Evolutionary conservation across 352 stramenopile species (phyloP).

Genomic region (Phytopythium aichiense): DNA sequence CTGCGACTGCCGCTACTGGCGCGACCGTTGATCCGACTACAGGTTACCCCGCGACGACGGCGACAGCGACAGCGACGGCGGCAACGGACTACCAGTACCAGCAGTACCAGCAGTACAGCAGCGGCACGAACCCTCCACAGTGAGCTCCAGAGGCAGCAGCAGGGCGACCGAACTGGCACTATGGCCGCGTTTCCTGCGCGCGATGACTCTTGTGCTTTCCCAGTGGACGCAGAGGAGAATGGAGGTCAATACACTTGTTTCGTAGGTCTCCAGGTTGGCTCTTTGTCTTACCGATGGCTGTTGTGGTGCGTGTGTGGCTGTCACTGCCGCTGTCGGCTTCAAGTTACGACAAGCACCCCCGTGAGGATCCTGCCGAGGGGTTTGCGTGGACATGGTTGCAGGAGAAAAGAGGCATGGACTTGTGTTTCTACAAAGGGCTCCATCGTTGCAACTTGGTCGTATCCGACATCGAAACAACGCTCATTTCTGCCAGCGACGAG

Average conservation of each 20-base stretch:
- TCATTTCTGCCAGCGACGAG: too few species aligned
- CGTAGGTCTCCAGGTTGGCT: neutral
- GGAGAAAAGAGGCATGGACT: too few species aligned
- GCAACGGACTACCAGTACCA: conserved; percentile 31
- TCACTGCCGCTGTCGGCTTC: too few species aligned
- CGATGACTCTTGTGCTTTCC: neutral
- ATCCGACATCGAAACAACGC: too few species aligned
- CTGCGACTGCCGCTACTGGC: conserved; percentile 2
- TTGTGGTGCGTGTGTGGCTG: neutral
- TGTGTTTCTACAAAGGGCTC: too few species aligned
- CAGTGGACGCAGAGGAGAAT: neutral
- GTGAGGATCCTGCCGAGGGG: too few species aligned
- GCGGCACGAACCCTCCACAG: conserved; percentile 21
- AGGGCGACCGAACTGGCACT: neutral
- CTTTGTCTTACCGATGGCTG: too few species aligned
- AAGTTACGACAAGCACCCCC: too few species aligned
- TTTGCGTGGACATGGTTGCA: too few species aligned
- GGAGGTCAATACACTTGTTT: conserved; percentile 6
- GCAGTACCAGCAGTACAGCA: conserved; percentile 40
- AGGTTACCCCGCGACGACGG: neutral
- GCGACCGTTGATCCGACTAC: neutral
- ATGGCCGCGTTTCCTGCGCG: neutral
- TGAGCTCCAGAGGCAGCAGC: conserved; percentile 5
- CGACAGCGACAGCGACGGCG: neutral
- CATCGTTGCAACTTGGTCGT: too few species aligned